These are phyloP conservation scores for sunflower (Helianthus annuus) DNA, from an alignment of 129 eudicot species.

Conservation along the genomic window DNA sequence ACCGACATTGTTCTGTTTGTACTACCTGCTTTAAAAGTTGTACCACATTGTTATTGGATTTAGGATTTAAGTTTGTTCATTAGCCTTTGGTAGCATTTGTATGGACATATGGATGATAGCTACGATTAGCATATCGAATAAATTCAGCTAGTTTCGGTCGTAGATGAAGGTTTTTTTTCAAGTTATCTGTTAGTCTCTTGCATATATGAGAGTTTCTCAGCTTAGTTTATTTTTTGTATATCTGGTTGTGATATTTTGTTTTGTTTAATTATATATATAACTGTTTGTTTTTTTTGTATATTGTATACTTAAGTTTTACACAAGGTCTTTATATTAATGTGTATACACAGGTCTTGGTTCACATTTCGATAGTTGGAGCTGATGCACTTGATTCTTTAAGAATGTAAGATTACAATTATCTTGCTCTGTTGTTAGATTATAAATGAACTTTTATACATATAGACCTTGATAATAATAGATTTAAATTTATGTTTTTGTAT, in stretches of 20 bases:
- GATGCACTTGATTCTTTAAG: constrained; percentile 28
- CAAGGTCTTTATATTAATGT: constrained; percentile 7
- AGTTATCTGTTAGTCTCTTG: constrained; percentile 3
- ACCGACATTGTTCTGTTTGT: constrained; percentile 22
- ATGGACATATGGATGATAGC: constrained; percentile 5
- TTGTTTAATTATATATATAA: neutral
- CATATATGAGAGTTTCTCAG: neutral
- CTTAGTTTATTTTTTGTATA: neutral
- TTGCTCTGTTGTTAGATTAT: neutral
- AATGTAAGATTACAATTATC: constrained; percentile 30
- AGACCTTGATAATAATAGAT: neutral
- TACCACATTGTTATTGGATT: neutral
- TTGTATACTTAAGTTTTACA: neutral
- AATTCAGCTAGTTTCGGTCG: constrained; percentile 10
- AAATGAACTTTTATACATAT: constrained; percentile 1
- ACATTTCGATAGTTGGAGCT: constrained; percentile 29
- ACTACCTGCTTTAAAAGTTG: neutral
- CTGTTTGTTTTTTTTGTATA: neutral
- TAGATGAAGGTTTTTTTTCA: neutral
- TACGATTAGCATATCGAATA: constrained; percentile 4
- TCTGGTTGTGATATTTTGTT: neutral
- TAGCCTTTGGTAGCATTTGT: neutral
- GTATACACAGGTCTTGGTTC: constrained; percentile 35
- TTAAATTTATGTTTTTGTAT: neutral
- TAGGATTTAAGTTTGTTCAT: constrained; percentile 2